Base-by-base conservation (phyloP, 169 alveolate species). In the Plasmodium vivax region DNA sequence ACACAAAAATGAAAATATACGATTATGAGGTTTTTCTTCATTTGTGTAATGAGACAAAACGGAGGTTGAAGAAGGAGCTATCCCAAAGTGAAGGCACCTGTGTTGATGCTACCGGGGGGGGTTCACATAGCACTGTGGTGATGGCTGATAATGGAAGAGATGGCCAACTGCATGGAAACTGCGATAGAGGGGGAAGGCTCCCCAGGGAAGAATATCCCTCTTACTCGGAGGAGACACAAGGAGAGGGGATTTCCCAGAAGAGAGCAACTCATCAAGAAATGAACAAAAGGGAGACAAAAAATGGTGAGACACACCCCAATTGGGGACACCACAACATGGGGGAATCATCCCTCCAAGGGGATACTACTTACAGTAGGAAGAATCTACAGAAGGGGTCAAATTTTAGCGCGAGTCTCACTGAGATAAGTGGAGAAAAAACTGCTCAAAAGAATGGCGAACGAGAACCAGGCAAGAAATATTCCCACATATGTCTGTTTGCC, bases 11-110 rank as follows among this genome's bases (percentile, higher is more conserved):
- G 92, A 72, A 73, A 56, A 92, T 82, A 41, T 92, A 92, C 72
- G 95, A 92, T 82, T 83, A 82, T 72, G 95, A 92, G 77, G 95
- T 92, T 72, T 92, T 92, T 82, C 92, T 92, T 19, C 95, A 92
- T 79, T 71, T 92, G 83, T 71, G 95, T 58, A 92, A 92, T 58
- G 92, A 92, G 77, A 73, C 85, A 38, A 82, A 92, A 73, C n/a
- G 83, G 56, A 92, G 38, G 75, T 58, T 90, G 73, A 30, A 79
- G 19, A 51, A 58, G 82, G 94, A 54, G 36, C 12, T 73, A 19
- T 47, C 54, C 14, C 47, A 84, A n/a, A 71, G 23, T 84, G 30
- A 23, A 38, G 5, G 9, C 1, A 75, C 74, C 58, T 43, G 36
- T 19, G 54, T 3, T n/a, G 56, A 45, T 36, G 34, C 6, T 77